Percentiles rank a stretch among this genome's conserved stretches.
Evolutionary conservation across 2,329 filamentous ascomycete species (phyloP).

Genomic region (Claviceps africana): DNA sequence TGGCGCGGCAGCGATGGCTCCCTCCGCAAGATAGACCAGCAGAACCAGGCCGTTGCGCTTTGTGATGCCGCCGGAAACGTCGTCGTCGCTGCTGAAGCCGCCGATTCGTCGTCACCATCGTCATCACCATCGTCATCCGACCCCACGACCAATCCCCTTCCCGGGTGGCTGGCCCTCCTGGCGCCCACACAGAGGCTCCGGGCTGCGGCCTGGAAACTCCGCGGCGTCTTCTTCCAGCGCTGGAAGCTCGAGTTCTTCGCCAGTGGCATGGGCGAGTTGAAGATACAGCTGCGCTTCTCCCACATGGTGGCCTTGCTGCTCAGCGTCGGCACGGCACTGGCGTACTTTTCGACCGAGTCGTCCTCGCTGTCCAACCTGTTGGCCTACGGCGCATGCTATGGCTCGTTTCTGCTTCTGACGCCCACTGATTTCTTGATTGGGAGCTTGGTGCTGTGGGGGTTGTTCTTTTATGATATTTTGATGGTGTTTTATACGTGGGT

Average conservation of each 20-base stretch:
- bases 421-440: conserved; percentile 79
- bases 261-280: conserved; percentile 34
- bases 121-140: conserved; percentile 2
- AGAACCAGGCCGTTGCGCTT: conserved; percentile 22
- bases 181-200: conserved; percentile 13
- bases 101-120: background rate
- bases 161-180: conserved; percentile 20
- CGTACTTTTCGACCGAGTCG: conserved; percentile 52
- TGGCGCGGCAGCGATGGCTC: conserved; percentile 38
- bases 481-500: conserved; percentile 74
- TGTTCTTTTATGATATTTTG: conserved; percentile 93
- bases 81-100: conserved; percentile 10
- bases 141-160: conserved; percentile 15
- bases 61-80: conserved; percentile 22
- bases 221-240: conserved; percentile 33
- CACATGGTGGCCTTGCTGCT: conserved; percentile 41
- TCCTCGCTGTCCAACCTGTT: conserved; percentile 64
- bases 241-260: conserved; percentile 38
- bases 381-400: conserved; percentile 77
- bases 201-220: conserved; percentile 31
- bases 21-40: conserved; percentile 32
- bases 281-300: conserved; percentile 39
- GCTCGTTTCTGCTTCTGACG: conserved; percentile 68
- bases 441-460: conserved; percentile 57
- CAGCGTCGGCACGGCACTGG: conserved; percentile 38